Percentiles rank a stretch among this genome's conserved stretches.
These are phyloP conservation scores for Acrocalymma vagum DNA, from an alignment of 2,329 filamentous ascomycete species.

Conservation along the genomic window DNA sequence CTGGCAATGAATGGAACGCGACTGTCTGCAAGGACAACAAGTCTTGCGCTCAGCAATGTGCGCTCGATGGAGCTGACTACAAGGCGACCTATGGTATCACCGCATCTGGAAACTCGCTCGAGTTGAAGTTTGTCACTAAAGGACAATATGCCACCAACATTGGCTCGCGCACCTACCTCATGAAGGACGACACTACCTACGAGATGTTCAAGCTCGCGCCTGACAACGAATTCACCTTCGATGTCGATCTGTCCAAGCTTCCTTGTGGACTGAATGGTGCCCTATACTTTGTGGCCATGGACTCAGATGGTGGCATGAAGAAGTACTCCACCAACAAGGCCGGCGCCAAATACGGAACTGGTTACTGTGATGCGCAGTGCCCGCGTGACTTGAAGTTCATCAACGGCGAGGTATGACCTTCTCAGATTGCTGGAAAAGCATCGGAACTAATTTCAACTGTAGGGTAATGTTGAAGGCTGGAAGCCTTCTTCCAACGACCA, in stretches of 20 bases:
- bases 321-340: constrained; percentile 53
- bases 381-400: constrained; percentile 56
- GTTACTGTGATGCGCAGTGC: constrained; percentile 39
- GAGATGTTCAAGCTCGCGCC: constrained; percentile 29
- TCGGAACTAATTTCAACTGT: too few relatives aligned
- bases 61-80: constrained; percentile 64
- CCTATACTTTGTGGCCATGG: constrained; percentile 71
- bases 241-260: constrained; percentile 33
- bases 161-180: constrained; percentile 34
- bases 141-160: constrained; percentile 30
- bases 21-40: constrained; percentile 55
- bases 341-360: constrained; percentile 64
- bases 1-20: constrained; percentile 54
- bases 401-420: constrained; percentile 55
- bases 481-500: constrained; percentile 58
- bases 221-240: constrained; percentile 36
- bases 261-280: constrained; percentile 65
- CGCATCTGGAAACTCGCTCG: constrained; percentile 28
- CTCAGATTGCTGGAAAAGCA: constrained; percentile 4
- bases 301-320: constrained; percentile 65
- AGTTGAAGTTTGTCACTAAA: constrained; percentile 31
- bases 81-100: constrained; percentile 55
- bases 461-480: constrained; percentile 65
- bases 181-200: constrained; percentile 30
- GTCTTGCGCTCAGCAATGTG: constrained; percentile 60